Evolutionary conservation across 495 filamentous ascomycete genomes (phyloP), one percentile per base, ranked within the genome.

Genomic region (Trypethelium eluteriae): DNA sequence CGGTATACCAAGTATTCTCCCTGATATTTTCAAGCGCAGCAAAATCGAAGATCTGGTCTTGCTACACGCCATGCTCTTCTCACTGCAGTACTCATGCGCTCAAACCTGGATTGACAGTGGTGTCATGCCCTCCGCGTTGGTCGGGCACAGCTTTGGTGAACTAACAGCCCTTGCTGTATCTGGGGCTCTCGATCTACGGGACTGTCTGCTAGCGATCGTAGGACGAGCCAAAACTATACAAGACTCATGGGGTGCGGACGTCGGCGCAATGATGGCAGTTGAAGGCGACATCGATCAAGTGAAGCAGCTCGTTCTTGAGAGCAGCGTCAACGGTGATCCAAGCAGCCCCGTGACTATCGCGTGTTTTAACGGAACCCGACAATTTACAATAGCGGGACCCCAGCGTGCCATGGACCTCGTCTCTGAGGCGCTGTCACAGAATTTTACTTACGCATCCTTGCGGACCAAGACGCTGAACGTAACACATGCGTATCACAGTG

Each of bases 131-230:
- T 34, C 39, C 6, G 64, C 68, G 2, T 25, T 69, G 11, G 61
- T 69, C 25, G 68, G 68, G 3, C 49, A 53, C 49, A 6, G 64
- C 39, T 69, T 73, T 63, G 71, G 71, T 18, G 41, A 73, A 53
- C 38, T 69, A 4, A 68, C 67, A 12, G 69, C 67, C 1, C 65
- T 73, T 1, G 67, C 64, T 49, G 36, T 73, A 1, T 56, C 71
- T 25, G 67, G 67, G 2, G 44, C 38, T n/a, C 38, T 71, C 10
- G 46, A 53, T 6, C 62, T 73, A 0, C 4, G 16, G 6, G 69
- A 73, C 39, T 44, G 64, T 16, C n/a, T 73, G 9, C 61, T 53
- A 38, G 2, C 71, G 10, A 53, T 73, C 36, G 44, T 63, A 14
- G 39, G 25, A 2, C 62, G 71, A 16, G 69, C 69, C 2, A 39